These are phyloP conservation scores for Diversispora eburnea DNA, from an alignment of 192 early-diverging fungal genomes.

Conservation along the genomic window DNA sequence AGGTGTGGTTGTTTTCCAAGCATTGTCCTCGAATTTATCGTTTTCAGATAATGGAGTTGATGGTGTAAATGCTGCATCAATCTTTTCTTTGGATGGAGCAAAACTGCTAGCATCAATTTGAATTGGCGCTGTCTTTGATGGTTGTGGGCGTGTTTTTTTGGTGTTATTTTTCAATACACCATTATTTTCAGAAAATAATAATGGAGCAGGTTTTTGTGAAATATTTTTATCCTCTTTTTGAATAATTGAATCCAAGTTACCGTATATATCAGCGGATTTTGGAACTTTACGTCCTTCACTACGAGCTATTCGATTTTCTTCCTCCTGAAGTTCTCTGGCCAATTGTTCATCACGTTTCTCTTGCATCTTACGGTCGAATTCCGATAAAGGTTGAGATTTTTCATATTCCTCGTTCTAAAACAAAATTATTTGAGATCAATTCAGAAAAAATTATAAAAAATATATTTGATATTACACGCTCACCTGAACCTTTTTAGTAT, in stretches of 20 bases:
- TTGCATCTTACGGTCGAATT: constrained; percentile 49
- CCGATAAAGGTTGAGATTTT: constrained; percentile 1
- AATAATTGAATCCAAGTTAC: constrained; percentile 21
- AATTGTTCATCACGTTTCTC: constrained; percentile 76
- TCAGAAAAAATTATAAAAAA: background rate
- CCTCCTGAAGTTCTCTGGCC: constrained; percentile 79
- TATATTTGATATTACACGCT: background rate
- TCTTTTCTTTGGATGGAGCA: constrained; percentile 33
- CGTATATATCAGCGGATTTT: constrained; percentile 12
- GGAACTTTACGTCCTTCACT: constrained; percentile 23
- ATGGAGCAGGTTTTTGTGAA: background rate
- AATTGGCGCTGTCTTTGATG: constrained; percentile 45
- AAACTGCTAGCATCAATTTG: constrained; percentile 46
- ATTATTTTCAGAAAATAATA: constrained; percentile 28
- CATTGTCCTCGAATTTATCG: constrained; percentile 52
- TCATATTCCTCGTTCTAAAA: background rate
- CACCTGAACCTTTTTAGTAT: constrained; percentile 37
- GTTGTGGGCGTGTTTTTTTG: constrained; percentile 47
- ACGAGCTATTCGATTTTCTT: constrained; percentile 47
- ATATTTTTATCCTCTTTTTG: constrained; percentile 24
- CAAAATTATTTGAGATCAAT: background rate
- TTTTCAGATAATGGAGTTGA: constrained; percentile 31
- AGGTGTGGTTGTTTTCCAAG: constrained; percentile 34
- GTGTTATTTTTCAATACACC: constrained; percentile 28
- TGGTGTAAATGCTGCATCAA: constrained; percentile 34